These are phyloP conservation scores for Hypoxylon sp. DNA, from an alignment of 2,329 filamentous ascomycete genomes.

Conservation along the genomic window DNA sequence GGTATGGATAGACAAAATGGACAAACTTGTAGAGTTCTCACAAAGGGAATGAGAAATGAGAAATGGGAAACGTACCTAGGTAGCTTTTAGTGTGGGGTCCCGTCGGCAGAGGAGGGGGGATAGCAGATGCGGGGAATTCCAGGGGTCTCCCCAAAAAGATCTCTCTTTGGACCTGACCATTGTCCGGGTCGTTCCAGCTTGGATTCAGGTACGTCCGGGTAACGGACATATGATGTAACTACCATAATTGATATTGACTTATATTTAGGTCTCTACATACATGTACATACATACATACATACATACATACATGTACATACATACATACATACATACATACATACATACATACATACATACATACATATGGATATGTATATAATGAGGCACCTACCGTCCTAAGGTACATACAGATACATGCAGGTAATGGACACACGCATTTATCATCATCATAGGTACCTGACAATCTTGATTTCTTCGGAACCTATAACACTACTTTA, in stretches of 20 bases:
- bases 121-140: conserved; percentile 15
- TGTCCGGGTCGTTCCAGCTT: background rate
- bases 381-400: too few species aligned
- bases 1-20: conserved; percentile 1
- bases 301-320: too few species aligned
- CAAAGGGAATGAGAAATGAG: conserved; percentile 7
- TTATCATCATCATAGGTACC: background rate
- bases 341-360: too few species aligned
- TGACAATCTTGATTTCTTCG: background rate
- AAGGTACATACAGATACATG: too few species aligned
- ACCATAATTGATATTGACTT: background rate
- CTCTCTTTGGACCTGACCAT: too few species aligned
- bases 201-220: background rate
- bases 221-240: too few species aligned
- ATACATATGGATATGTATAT: too few species aligned
- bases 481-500: too few species aligned
- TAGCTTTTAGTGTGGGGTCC: conserved; percentile 3
- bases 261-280: background rate
- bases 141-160: background rate
- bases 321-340: too few species aligned
- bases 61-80: background rate
- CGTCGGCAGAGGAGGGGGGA: background rate
- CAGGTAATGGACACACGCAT: too few species aligned
- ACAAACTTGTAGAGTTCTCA: conserved; percentile 18
- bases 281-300: too few species aligned